phyloP scores from a whole-genome alignment of 2,329 filamentous ascomycete genomes.

The Trichoderma polysporum region DNA sequence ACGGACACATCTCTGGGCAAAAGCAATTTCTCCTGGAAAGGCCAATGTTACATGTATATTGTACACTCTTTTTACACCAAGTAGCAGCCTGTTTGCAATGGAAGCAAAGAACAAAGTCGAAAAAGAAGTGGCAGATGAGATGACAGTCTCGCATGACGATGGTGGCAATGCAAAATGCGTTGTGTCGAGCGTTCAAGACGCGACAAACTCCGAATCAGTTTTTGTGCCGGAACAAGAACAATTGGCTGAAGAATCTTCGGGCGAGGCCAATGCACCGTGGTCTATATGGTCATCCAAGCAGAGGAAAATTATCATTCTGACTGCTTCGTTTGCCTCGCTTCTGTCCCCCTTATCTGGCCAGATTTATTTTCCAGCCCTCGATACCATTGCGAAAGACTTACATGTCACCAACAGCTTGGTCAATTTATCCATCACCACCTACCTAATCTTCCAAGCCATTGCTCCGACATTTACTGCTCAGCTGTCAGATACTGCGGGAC shows the following conservation, averaged over 20 bases:
- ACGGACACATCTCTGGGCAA: too few species aligned
- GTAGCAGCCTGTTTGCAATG: not conserved
- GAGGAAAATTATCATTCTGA: not conserved
- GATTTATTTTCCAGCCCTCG: not conserved
- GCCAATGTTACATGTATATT: too few species aligned
- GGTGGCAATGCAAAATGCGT: not conserved
- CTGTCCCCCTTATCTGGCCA: not conserved
- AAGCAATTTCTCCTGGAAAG: too few species aligned
- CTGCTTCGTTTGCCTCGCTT: not conserved
- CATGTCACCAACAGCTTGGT: not conserved
- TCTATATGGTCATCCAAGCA: not conserved
- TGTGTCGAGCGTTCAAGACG: too few species aligned
- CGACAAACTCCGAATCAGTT: not conserved
- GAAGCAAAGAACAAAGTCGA: not conserved
- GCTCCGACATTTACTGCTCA: not conserved
- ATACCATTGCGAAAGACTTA: not conserved
- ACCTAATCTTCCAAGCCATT: not conserved
- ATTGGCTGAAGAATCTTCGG: not conserved
- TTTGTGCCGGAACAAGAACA: not conserved
- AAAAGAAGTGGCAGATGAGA: not conserved
- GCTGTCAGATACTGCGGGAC: too few species aligned
- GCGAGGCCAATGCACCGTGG: not conserved
- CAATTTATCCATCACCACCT: not conserved
- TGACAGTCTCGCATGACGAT: not conserved
- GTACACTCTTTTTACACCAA: too few species aligned